A percentile compares a stretch with the other conserved stretches of the same genome.
These are phyloP conservation scores for Monosporascus sp. DNA, from an alignment of 2,329 filamentous ascomycete species.

Conservation along the genomic window DNA sequence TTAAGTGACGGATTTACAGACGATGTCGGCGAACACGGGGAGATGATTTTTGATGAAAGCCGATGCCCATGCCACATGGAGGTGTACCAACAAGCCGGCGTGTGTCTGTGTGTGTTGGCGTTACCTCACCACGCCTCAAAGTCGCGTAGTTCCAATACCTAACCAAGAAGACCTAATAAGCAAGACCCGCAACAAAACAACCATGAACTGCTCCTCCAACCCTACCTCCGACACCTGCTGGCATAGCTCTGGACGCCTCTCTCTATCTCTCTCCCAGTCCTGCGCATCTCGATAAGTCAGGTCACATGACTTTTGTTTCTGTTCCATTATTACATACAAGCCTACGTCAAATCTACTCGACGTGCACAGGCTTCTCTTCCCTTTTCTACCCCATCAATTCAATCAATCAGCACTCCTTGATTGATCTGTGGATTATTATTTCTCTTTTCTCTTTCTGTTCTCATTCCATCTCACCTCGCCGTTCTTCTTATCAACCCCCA, in stretches of 20 bases:
- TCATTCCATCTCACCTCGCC: constrained; percentile 1
- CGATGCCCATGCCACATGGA: constrained; percentile 9
- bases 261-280: background rate
- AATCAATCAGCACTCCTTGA: background rate
- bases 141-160: constrained; percentile 4
- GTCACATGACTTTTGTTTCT: background rate
- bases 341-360: constrained; percentile 3
- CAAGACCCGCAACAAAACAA: background rate
- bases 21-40: background rate
- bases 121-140: constrained; percentile 14
- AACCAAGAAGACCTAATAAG: constrained; percentile 1
- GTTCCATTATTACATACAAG: constrained; percentile 2
- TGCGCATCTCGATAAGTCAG: background rate
- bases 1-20: background rate
- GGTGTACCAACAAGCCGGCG: background rate
- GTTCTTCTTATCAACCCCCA: background rate
- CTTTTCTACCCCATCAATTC: constrained; percentile 11
- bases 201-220: background rate
- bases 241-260: background rate
- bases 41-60: constrained; percentile 7
- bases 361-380: constrained; percentile 19
- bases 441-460: constrained; percentile 7
- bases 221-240: background rate
- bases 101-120: constrained; percentile 13
- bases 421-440: constrained; percentile 12